Evolutionary conservation across 768 basidiomycete genomes (phyloP), one percentile per base, ranked within the genome.

Genomic region (Tricholoma hemisulphureum): DNA sequence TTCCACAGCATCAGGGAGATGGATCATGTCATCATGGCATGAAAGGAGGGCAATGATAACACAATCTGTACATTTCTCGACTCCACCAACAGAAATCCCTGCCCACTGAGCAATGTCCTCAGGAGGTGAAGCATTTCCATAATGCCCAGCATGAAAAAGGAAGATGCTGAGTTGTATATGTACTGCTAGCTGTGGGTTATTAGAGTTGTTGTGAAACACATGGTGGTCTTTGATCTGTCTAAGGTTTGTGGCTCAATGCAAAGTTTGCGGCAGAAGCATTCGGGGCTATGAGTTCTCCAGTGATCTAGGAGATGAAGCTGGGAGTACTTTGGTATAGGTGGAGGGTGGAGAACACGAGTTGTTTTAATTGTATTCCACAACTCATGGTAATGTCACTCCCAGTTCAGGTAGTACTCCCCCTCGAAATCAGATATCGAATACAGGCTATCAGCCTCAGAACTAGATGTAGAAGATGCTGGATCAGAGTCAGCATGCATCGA

Each of bases 121-220:
- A 6, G 53, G 51, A 6, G 52, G 39, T 7, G 65, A 62, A 4
- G 43, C 64, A 57, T 67, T 68, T 4, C 67, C 67, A 45, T 34
- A 34, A 13, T 34, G 32, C 32, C 32, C 32, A 34, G 32, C 32
- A 34, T 62, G 65, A 46, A 60, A 69, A 4, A 69, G 61, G 7
- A 56, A 34, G 24, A 70, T 46, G 14, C 69, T 61, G 39, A 70
- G 65, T 50, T 70, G 69, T 4, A 50, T 45, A 11, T 58, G 35
- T 10, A 67, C 57, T 14, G 64, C 58, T 2, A 58, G 45, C 53
- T 70, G 69, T 6, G 46, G n/a, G 37, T 59, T 63, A 24, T 61
- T 54, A 6, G 66, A 67, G 14, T 65, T 59, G 55, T 70, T 71
- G 10, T 43, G 23, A 45, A 68, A 70, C 18, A 67, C 43, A 8